A percentile compares a stretch with the other conserved stretches of the same genome.
Evolutionary conservation across 73 alveolate genomes (phyloP).

Genomic region (Durusdinium trenchii): DNA sequence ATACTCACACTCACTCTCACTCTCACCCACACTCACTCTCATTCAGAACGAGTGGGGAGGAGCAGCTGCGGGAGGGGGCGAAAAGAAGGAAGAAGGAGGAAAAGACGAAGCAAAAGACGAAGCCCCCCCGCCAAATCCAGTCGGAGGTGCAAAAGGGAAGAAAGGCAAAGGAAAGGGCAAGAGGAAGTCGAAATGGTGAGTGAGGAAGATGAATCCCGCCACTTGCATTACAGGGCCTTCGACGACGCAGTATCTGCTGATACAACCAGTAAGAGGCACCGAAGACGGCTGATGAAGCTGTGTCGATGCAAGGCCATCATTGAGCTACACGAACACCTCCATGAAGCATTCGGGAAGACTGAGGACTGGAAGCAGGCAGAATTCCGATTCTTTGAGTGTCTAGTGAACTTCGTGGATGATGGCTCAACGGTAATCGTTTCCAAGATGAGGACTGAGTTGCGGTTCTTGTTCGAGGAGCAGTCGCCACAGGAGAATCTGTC

Average conservation of each 20-base stretch:
- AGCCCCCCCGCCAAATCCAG: neutral
- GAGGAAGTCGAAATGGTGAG: constrained; percentile 23
- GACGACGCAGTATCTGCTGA: neutral
- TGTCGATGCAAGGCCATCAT: too few species aligned
- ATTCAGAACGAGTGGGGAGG: neutral
- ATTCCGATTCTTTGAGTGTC: neutral
- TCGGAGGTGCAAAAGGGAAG: neutral
- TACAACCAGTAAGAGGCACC: neutral
- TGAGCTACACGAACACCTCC: too few species aligned
- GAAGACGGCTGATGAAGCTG: neutral
- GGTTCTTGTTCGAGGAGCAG: too few species aligned
- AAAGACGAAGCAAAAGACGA: neutral
- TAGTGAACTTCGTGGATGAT: too few species aligned
- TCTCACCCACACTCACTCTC: neutral
- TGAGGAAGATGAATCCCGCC: neutral
- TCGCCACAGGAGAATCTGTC: too few species aligned
- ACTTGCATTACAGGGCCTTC: neutral
- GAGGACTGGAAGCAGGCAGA: neutral
- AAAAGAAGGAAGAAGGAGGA: neutral
- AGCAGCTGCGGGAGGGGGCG: neutral
- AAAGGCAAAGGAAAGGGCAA: constrained; percentile 9
- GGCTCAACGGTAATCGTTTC: too few species aligned
- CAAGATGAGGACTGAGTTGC: too few species aligned
- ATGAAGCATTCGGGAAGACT: too few species aligned
- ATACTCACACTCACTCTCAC: too few species aligned